These are phyloP conservation scores for Parachlorella kessleri DNA, from an alignment of 139 green algal genomes.

Conservation along the genomic window DNA sequence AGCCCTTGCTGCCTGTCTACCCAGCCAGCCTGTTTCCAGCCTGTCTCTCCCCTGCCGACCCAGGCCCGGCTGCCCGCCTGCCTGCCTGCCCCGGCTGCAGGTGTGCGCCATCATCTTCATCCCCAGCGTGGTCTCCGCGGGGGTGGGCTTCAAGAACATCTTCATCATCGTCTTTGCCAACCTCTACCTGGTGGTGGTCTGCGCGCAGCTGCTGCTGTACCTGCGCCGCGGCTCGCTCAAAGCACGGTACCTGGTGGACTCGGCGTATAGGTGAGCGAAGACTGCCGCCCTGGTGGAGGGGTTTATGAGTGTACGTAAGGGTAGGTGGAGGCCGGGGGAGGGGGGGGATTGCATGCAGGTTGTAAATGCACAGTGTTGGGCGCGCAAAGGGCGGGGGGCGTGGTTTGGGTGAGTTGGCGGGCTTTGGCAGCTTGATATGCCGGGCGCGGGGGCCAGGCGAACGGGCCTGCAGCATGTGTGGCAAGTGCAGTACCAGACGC, in stretches of 20 bases:
- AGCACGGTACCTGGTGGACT: constrained; percentile 41
- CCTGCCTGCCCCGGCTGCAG: background rate
- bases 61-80: background rate
- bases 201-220: constrained; percentile 39
- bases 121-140: constrained; percentile 1
- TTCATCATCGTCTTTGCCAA: constrained; percentile 54
- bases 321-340: too few relatives aligned
- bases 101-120: constrained; percentile 44
- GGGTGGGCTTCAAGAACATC: constrained; percentile 41
- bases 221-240: constrained; percentile 12
- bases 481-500: too few relatives aligned
- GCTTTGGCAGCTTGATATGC: too few relatives aligned
- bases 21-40: background rate
- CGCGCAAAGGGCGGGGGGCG: too few relatives aligned
- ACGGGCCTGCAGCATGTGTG: too few relatives aligned
- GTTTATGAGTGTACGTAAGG: too few relatives aligned
- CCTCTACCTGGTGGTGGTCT: constrained; percentile 25
- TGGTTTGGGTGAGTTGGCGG: too few relatives aligned
- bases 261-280: constrained; percentile 10
- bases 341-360: too few relatives aligned
- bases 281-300: too few relatives aligned
- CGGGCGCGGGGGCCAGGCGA: too few relatives aligned
- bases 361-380: too few relatives aligned
- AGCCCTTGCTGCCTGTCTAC: background rate
- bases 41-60: background rate